Evolutionary conservation across 2,329 filamentous ascomycete species (phyloP).

Genomic region (Aspergillus flavus): DNA sequence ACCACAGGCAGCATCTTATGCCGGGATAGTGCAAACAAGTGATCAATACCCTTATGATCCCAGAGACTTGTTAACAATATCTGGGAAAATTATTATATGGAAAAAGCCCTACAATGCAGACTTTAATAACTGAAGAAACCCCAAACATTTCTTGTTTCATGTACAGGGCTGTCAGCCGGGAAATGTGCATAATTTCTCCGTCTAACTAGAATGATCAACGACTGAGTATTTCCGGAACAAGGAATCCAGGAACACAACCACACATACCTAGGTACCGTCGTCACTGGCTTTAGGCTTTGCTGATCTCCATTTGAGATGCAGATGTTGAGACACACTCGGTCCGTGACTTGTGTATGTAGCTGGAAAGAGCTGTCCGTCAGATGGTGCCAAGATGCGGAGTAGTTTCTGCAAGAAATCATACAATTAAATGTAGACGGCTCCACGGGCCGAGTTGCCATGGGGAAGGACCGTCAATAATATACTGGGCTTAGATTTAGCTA

Average conservation of each 20-base stretch:
- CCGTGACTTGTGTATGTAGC: neutral
- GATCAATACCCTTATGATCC: too few relatives aligned
- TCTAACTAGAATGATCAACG: neutral
- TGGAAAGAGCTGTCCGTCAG: too few relatives aligned
- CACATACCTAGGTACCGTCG: too few relatives aligned
- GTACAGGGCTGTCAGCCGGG: neutral
- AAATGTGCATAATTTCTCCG: slow-evolving; percentile 1
- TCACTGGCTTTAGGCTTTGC: neutral
- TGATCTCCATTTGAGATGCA: neutral
- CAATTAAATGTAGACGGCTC: neutral
- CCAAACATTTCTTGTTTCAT: slow-evolving; percentile 12
- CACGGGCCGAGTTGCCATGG: slow-evolving; percentile 15
- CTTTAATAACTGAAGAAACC: neutral
- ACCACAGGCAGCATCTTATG: too few relatives aligned
- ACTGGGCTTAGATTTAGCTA: too few relatives aligned
- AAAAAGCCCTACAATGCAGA: too few relatives aligned
- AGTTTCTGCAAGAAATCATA: neutral
- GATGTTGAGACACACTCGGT: neutral
- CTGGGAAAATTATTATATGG: neutral
- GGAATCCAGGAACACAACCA: neutral
- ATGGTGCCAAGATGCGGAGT: slow-evolving; percentile 9
- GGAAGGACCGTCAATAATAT: neutral
- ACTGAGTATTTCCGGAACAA: neutral
- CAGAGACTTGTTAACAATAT: neutral
- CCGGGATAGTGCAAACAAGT: too few relatives aligned